Evolutionary conservation across 352 stramenopile genomes (phyloP).

Genomic region (Blastocystis sp.): DNA sequence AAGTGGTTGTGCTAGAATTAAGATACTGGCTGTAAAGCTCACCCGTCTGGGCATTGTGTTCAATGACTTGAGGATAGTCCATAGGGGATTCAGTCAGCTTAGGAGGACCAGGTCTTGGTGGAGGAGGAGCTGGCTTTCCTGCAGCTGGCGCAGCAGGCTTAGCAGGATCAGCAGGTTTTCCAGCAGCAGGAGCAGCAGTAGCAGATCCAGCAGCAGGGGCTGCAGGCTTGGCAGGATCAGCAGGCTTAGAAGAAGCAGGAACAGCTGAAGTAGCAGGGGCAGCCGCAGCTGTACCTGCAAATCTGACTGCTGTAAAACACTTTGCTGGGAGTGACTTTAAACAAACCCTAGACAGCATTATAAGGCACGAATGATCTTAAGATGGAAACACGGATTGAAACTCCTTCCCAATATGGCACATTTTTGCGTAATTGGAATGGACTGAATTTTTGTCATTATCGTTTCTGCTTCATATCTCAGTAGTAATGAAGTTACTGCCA

Average conservation of each 20-base stretch:
- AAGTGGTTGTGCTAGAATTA: slow-evolving; percentile 28
- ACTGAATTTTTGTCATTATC: background rate
- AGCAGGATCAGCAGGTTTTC: slow-evolving; percentile 1
- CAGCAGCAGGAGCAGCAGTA: background rate
- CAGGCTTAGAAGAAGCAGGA: slow-evolving; percentile 36
- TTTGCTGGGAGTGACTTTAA: background rate
- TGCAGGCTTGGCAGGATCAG: slow-evolving; percentile 2
- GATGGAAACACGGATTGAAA: slow-evolving; percentile 31
- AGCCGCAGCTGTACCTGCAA: slow-evolving; percentile 21
- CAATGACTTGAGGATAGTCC: slow-evolving; percentile 44
- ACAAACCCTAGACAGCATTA: slow-evolving; percentile 46
- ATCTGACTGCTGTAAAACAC: background rate
- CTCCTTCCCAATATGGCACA: background rate
- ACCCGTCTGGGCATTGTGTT: slow-evolving; percentile 44
- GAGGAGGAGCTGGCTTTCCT: slow-evolving; percentile 56
- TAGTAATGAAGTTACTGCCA: slow-evolving; percentile 24
- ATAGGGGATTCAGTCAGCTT: slow-evolving; percentile 64
- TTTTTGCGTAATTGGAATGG: background rate
- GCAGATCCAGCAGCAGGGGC: background rate
- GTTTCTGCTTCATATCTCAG: background rate
- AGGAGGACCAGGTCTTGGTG: slow-evolving; percentile 59
- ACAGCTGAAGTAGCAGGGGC: background rate
- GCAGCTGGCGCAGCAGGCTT: slow-evolving; percentile 24
- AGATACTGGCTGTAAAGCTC: background rate
- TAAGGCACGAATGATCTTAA: slow-evolving; percentile 2